Evolutionary conservation across 179 eudicot species (phyloP).

Genomic region (Heliamphora pulchella): DNA sequence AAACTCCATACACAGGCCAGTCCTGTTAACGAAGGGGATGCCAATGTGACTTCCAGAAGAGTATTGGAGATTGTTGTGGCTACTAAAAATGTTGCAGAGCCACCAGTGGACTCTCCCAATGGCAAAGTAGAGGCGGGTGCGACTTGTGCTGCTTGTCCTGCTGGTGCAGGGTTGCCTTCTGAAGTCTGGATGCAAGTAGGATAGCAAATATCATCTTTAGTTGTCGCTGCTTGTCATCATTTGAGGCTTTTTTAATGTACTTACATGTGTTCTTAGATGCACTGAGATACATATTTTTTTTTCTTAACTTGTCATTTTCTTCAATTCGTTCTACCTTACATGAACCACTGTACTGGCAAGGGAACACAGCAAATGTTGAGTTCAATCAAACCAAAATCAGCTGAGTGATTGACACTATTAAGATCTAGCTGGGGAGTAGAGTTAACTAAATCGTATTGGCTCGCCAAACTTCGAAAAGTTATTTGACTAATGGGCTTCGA

Average conservation of each 20-base stretch:
- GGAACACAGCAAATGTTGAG: not conserved
- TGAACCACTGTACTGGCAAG: not conserved
- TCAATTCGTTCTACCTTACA: not conserved
- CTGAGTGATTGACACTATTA: not conserved
- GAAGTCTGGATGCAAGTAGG: constrained; percentile 6
- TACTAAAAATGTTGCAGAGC: not conserved
- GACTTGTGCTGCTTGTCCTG: not conserved
- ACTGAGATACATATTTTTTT: not conserved
- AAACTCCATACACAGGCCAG: not conserved
- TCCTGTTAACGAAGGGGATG: not conserved
- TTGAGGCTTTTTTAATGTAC: not conserved
- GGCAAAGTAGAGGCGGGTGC: not conserved
- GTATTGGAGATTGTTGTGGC: constrained; percentile 1
- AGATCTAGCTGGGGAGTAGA: not conserved
- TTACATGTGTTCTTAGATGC: not conserved
- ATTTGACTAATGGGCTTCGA: not conserved
- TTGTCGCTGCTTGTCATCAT: not conserved
- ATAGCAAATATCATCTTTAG: not conserved
- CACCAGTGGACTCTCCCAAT: not conserved
- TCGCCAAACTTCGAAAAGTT: not conserved
- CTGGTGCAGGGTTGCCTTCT: constrained; percentile 7
- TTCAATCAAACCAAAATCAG: not conserved
- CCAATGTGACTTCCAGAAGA: not conserved
- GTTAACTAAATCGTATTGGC: not conserved
- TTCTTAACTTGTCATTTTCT: not conserved